phyloP scores from a whole-genome alignment of 139 green algal species.

The Gonium pectorale region DNA sequence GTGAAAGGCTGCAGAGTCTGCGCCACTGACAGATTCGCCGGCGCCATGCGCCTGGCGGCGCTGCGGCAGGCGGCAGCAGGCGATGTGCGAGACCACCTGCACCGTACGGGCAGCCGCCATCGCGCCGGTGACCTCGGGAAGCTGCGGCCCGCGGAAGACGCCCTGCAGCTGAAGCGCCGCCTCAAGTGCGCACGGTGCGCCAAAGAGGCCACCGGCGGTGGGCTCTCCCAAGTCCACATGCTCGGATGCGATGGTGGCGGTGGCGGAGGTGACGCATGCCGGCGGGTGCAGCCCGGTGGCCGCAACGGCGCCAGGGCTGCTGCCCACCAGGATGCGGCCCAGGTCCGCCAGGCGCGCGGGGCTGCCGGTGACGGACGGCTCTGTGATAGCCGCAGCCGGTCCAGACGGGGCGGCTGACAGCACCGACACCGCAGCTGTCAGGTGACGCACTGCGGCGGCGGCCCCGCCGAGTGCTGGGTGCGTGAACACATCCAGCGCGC shows the following conservation, averaged over 20 bases:
- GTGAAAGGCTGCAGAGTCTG: no score
- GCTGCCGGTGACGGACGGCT: neutral
- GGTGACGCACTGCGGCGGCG: neutral
- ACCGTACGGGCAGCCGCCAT: neutral
- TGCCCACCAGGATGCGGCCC: neutral
- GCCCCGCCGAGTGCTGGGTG: no score
- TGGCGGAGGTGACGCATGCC: neutral
- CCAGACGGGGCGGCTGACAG: neutral
- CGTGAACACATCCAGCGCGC: conserved; percentile 6
- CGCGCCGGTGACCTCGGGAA: neutral
- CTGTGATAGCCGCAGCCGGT: neutral
- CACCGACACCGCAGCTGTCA: neutral
- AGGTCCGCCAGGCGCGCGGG: neutral
- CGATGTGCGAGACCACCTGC: conserved; percentile 9
- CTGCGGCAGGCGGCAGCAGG: neutral
- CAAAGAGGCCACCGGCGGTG: conserved; percentile 2
- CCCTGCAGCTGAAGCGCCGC: conserved; percentile 27
- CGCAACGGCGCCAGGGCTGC: neutral
- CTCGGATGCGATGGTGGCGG: neutral
- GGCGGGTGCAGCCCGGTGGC: neutral
- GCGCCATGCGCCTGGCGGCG: neutral
- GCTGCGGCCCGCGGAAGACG: neutral
- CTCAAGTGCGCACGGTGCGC: conserved; percentile 8
- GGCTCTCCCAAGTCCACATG: neutral
- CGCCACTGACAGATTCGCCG: no score